Evolutionary conservation across 192 early-diverging fungal genomes (phyloP).

Genomic region (Gryganskiella cystojenkinii): DNA sequence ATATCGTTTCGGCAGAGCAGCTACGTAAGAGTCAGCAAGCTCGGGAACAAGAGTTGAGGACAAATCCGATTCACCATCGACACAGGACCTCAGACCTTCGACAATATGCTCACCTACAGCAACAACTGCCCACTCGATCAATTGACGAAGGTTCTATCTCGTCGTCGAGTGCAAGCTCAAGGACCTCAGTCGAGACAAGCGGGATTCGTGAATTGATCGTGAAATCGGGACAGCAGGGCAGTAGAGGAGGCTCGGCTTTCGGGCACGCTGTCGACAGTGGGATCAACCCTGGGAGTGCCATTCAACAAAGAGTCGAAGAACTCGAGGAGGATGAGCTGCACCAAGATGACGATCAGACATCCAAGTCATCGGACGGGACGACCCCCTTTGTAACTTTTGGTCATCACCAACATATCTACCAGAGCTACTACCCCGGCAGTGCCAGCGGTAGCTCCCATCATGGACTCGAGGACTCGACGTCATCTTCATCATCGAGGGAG

Average conservation of each 20-base stretch:
- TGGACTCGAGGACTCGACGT: not conserved
- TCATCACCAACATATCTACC: constrained; percentile 36
- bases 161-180: constrained; percentile 27
- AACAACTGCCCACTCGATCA: constrained; percentile 1
- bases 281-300: not conserved
- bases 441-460: not conserved
- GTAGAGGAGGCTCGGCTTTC: not conserved
- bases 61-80: constrained; percentile 43
- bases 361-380: not conserved
- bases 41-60: constrained; percentile 28
- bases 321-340: not conserved
- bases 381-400: constrained; percentile 27
- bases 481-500: not conserved
- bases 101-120: constrained; percentile 18
- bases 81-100: constrained; percentile 33
- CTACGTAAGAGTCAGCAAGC: not conserved
- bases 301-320: constrained; percentile 10
- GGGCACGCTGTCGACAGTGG: not conserved
- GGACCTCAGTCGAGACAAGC: constrained; percentile 18
- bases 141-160: constrained; percentile 3
- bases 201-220: constrained; percentile 4
- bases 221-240: not conserved
- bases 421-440: constrained; percentile 6
- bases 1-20: constrained; percentile 25
- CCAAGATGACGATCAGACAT: not conserved